phyloP scores from a whole-genome alignment of 1,284 basidiomycete genomes.

The Apiotrichum brassicae region DNA sequence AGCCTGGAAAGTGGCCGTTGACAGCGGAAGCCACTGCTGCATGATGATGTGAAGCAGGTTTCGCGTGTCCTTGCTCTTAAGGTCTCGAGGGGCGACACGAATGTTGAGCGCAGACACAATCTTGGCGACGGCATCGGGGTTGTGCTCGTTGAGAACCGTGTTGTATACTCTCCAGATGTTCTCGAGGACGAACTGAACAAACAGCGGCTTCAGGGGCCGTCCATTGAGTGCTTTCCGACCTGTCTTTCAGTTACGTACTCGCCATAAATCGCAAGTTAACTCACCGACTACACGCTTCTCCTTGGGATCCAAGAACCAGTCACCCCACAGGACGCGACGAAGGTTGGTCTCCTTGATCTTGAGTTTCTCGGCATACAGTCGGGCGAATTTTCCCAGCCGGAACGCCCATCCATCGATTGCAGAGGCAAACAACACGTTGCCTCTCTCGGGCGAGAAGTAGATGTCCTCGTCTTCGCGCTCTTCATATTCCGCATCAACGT shows the following conservation, averaged over 20 bases:
- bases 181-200: constrained; percentile 95
- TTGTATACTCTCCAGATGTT: constrained; percentile 98
- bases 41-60: constrained; percentile 80
- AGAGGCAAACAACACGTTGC: constrained; percentile 94
- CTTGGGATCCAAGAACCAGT: constrained; percentile 96
- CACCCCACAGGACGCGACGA: constrained; percentile 88
- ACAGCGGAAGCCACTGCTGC: constrained; percentile 93
- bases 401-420: constrained; percentile 99
- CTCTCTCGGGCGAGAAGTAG: constrained; percentile 92
- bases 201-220: constrained; percentile 85
- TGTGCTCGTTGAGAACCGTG: constrained; percentile 71
- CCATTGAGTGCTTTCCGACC: constrained; percentile 77
- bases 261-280: too few relatives aligned
- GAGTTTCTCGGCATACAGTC: constrained; percentile 85
- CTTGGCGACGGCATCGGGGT: constrained; percentile 80
- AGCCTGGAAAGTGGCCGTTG: constrained; percentile 85
- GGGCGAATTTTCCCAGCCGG: constrained; percentile 85
- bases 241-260: neutral
- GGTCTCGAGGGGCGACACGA: constrained; percentile 79
- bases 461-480: constrained; percentile 97
- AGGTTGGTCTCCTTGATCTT: constrained; percentile 85
- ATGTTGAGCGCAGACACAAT: constrained; percentile 79
- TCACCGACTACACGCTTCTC: constrained; percentile 77
- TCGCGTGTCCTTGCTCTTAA: constrained; percentile 83
- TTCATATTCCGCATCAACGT: constrained; percentile 57